Evolutionary conservation across 164 flowering plant genomes (phyloP).

Genomic region (Aristolochia fimbriata): DNA sequence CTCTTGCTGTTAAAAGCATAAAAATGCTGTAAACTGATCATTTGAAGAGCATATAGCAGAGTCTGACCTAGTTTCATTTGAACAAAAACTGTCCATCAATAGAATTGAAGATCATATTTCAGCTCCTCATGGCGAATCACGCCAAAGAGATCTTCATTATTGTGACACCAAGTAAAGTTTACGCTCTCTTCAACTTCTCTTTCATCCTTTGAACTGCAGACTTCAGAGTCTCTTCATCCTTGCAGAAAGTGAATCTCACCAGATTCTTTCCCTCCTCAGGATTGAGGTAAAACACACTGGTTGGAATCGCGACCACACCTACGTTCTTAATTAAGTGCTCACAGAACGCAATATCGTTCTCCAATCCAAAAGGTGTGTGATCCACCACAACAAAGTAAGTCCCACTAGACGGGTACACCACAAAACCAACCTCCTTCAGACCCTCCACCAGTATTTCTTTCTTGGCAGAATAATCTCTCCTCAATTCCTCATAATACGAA

Average conservation of each 20-base stretch:
- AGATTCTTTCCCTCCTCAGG: conserved; percentile 93
- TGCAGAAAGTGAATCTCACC: conserved; percentile 96
- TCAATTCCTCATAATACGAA: conserved; percentile 70
- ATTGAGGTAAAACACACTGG: conserved; percentile 85
- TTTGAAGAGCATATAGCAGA: no score
- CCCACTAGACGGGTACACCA: conserved; percentile 83
- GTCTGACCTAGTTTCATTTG: no score
- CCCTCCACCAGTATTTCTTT: conserved; percentile 81
- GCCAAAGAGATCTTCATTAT: not conserved
- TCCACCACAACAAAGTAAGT: conserved; percentile 92
- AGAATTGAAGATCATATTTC: no score
- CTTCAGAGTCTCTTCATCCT: conserved; percentile 84
- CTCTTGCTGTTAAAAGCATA: no score
- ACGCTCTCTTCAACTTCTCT: conserved; percentile 42
- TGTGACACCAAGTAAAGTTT: not conserved
- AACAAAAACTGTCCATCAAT: no score
- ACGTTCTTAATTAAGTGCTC: conserved; percentile 86
- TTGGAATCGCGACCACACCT: conserved; percentile 94
- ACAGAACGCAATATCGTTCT: conserved; percentile 80
- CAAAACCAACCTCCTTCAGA: conserved; percentile 68
- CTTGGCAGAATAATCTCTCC: conserved; percentile 67
- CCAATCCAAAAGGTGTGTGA: conserved; percentile 84
- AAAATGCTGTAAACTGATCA: no score
- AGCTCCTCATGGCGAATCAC: not conserved
- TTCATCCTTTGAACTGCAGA: conserved; percentile 85